These are phyloP conservation scores for Candida gigantensis DNA, from an alignment of 1,139 yeast genomes.

Conservation along the genomic window DNA sequence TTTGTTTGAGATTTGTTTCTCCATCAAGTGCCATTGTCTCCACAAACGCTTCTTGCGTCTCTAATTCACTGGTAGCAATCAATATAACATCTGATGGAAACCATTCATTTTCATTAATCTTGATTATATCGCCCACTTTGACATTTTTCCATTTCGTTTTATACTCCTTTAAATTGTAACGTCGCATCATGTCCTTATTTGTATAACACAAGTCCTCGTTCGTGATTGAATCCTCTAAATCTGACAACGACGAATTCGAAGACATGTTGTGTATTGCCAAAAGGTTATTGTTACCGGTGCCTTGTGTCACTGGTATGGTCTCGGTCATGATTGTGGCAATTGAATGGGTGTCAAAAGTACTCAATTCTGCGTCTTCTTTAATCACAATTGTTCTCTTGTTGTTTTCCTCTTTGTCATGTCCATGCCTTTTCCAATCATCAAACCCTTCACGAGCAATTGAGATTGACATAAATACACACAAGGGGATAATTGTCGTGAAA, in stretches of 20 bases:
- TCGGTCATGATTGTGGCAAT: constrained; percentile 41
- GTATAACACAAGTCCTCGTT: constrained; percentile 18
- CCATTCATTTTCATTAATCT: constrained; percentile 80
- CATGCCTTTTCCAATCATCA: constrained; percentile 88
- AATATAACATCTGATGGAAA: constrained; percentile 87
- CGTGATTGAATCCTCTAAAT: constrained; percentile 8
- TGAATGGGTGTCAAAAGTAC: constrained; percentile 37
- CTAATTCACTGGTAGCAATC: constrained; percentile 61
- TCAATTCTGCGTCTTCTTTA: constrained; percentile 29
- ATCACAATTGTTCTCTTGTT: constrained; percentile 54
- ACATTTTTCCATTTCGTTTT: constrained; percentile 69
- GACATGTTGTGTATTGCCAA: constrained; percentile 9
- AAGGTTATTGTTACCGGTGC: background rate
- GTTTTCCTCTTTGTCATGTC: constrained; percentile 84
- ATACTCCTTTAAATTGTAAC: constrained; percentile 35
- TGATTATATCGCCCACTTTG: constrained; percentile 80
- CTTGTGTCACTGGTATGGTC: constrained; percentile 23
- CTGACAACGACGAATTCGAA: constrained; percentile 16
- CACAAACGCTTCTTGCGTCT: constrained; percentile 73
- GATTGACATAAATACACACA: constrained; percentile 82
- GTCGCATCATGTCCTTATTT: constrained; percentile 28
- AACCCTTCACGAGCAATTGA: constrained; percentile 91
- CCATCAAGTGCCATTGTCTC: constrained; percentile 99
- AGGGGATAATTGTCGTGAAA: constrained; percentile 90
- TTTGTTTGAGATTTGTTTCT: constrained; percentile 85